These are phyloP conservation scores for Choanephora cucurbitarum DNA, from an alignment of 371 early-diverging fungal genomes.

Conservation along the genomic window DNA sequence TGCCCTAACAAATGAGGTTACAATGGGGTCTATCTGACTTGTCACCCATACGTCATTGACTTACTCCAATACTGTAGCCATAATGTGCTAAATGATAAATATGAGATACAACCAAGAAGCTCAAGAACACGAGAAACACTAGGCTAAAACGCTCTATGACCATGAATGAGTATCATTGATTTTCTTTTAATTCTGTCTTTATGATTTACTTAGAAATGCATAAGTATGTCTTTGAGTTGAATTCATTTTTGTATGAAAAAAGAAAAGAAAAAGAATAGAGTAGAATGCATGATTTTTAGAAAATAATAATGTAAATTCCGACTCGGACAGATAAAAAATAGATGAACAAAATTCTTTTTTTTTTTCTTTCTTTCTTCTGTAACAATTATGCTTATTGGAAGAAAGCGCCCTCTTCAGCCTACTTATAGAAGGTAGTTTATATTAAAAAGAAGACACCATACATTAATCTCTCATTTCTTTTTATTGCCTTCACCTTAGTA, in stretches of 20 bases:
- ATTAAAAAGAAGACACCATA: too few species aligned
- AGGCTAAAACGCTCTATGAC: background rate
- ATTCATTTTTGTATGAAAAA: background rate
- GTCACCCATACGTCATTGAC: background rate
- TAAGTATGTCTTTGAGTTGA: background rate
- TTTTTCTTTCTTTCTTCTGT: background rate
- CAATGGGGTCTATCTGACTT: too few species aligned
- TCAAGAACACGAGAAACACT: background rate
- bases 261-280: background rate
- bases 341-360: background rate
- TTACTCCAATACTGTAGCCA: conserved; percentile 13
- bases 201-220: background rate
- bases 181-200: background rate
- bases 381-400: conserved; percentile 5
- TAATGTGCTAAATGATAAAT: background rate
- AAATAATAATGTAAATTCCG: too few species aligned
- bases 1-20: conserved; percentile 11
- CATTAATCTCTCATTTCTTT: too few species aligned
- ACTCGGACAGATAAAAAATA: too few species aligned
- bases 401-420: conserved; percentile 6
- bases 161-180: background rate
- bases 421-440: background rate
- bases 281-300: background rate
- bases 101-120: background rate
- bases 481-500: too few species aligned